Evolutionary conservation across 2,329 filamentous ascomycete genomes (phyloP).

Genomic region (Xylariaceae sp.): DNA sequence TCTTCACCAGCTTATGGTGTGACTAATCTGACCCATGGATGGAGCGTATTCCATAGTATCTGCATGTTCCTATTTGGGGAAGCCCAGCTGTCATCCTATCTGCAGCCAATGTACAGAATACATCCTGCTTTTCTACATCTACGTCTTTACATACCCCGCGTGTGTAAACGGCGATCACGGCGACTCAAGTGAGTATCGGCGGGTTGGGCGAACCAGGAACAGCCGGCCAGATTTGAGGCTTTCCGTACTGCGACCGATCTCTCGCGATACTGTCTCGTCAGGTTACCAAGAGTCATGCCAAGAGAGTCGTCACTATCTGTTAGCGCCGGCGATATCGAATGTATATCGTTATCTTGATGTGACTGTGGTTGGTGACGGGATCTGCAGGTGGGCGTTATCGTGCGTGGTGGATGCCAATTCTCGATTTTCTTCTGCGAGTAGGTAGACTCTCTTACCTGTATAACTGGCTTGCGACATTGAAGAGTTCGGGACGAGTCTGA

Average conservation of each 20-base stretch:
- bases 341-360: constrained; percentile 25
- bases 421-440: constrained; percentile 8
- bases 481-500: constrained; percentile 22
- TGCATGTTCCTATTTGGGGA: constrained; percentile 16
- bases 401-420: constrained; percentile 17
- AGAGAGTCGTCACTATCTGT: constrained; percentile 15
- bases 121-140: too few relatives aligned
- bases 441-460: constrained; percentile 24
- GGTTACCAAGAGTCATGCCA: constrained; percentile 22
- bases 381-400: constrained; percentile 25
- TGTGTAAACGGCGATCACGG: background rate
- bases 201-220: constrained; percentile 3
- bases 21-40: background rate
- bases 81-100: constrained; percentile 8
- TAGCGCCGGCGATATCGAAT: too few relatives aligned
- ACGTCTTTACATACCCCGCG: background rate
- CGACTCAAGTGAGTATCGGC: background rate
- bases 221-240: constrained; percentile 8
- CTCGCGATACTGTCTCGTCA: constrained; percentile 22
- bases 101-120: background rate
- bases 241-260: too few relatives aligned
- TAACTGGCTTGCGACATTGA: constrained; percentile 26
- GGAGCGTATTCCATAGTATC: background rate
- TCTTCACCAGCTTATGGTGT: background rate
- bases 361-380: constrained; percentile 24